Percentiles rank a stretch among this genome's conserved stretches.
Evolutionary conservation across 1,284 basidiomycete genomes (phyloP).

Genomic region (Chalciporus sp.): DNA sequence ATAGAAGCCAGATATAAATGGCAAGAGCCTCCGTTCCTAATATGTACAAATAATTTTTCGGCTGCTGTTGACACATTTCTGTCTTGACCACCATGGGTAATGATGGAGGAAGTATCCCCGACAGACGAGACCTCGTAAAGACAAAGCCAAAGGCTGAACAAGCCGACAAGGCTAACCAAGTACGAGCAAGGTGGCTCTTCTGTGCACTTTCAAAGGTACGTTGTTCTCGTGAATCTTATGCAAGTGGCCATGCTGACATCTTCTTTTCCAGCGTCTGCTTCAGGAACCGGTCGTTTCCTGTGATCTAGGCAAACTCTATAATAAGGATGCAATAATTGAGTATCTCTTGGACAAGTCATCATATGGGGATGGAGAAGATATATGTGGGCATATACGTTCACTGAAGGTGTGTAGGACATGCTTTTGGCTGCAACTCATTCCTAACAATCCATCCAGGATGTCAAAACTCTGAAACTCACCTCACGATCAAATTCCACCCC

Average conservation of each 20-base stretch:
- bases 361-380: conserved; percentile 82
- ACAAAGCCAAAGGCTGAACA: conserved; percentile 81
- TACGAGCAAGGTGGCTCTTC: conserved; percentile 85
- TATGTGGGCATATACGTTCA: conserved; percentile 85
- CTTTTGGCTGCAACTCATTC: not conserved
- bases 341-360: conserved; percentile 78
- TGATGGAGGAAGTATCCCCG: conserved; percentile 86
- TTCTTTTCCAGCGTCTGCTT: conserved; percentile 63
- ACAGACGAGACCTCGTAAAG: conserved; percentile 77
- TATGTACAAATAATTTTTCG: conserved; percentile 24
- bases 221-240: not conserved
- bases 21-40: conserved; percentile 26
- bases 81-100: conserved; percentile 62
- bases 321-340: conserved; percentile 90
- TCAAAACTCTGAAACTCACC: conserved; percentile 80
- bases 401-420: conserved; percentile 67
- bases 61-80: not conserved
- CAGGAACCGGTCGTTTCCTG: conserved; percentile 88
- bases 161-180: conserved; percentile 84
- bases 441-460: conserved; percentile 56
- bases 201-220: conserved; percentile 91
- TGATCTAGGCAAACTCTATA: conserved; percentile 89
- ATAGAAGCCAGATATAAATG: conserved; percentile 5
- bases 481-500: conserved; percentile 58
- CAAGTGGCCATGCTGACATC: conserved; percentile 10